These are phyloP conservation scores for Komagataella pseudopastoris DNA, from an alignment of 805 yeast species.

Conservation along the genomic window DNA sequence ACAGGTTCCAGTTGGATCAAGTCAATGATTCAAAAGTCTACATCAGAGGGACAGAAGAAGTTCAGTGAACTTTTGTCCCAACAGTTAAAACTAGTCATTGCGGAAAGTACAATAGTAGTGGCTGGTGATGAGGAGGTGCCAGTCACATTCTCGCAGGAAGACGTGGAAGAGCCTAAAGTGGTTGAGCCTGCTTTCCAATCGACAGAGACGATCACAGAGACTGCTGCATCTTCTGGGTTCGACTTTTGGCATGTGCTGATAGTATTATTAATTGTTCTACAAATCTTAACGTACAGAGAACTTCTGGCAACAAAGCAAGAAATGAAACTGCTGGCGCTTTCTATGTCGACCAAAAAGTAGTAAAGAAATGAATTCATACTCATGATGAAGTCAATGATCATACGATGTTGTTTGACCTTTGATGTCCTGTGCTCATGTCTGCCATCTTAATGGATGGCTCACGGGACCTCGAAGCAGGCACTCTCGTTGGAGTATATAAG, in stretches of 20 bases:
- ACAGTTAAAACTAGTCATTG: not conserved
- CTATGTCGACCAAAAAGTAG: not conserved
- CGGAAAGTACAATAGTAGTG: not conserved
- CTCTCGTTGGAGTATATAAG: not conserved
- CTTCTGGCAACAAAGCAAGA: not conserved
- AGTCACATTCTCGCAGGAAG: not conserved
- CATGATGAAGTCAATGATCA: not conserved
- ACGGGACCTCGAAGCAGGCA: not conserved
- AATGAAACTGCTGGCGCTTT: not conserved
- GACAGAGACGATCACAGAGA: not conserved
- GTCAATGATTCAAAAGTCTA: constrained; percentile 75
- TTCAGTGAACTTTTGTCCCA: constrained; percentile 17
- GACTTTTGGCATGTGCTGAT: not conserved
- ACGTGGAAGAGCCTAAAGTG: not conserved
- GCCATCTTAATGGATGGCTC: not conserved
- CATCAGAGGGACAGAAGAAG: constrained; percentile 64
- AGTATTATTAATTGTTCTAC: not conserved
- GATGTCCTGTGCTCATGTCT: not conserved
- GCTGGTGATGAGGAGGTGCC: not conserved
- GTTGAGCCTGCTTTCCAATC: not conserved
- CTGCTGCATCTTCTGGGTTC: not conserved
- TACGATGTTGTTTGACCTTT: not conserved
- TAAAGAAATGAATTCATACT: no score
- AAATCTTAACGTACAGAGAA: not conserved
- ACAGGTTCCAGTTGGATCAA: constrained; percentile 87